A percentile compares a stretch with the other conserved stretches of the same genome.
These are phyloP conservation scores for Wickerhamiella kazuoi DNA, from an alignment of 805 yeast species.

Conservation along the genomic window DNA sequence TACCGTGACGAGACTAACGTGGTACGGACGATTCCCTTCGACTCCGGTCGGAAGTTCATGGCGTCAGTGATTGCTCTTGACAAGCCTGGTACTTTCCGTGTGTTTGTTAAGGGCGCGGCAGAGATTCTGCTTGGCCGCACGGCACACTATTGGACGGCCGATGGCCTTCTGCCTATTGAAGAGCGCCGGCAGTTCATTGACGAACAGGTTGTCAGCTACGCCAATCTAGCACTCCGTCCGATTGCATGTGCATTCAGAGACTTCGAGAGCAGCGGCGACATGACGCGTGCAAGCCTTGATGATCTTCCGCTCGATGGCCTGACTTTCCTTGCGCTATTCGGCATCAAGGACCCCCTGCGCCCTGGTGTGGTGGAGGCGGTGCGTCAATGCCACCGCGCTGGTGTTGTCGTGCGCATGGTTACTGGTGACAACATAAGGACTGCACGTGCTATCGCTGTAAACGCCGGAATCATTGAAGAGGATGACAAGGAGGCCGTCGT, in stretches of 20 bases:
- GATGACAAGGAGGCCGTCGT: constrained; percentile 39
- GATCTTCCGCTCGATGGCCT: constrained; percentile 20
- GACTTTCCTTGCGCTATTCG: constrained; percentile 58
- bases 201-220: constrained; percentile 36
- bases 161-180: constrained; percentile 10
- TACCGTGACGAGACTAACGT: constrained; percentile 29
- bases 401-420: constrained; percentile 92
- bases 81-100: constrained; percentile 28
- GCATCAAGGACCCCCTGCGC: constrained; percentile 89
- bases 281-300: constrained; percentile 7
- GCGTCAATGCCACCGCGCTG: constrained; percentile 67
- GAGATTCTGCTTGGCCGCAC: constrained; percentile 51
- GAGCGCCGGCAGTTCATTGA: constrained; percentile 20
- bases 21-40: constrained; percentile 73
- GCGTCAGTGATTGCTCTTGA: constrained; percentile 47
- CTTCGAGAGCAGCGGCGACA: constrained; percentile 16
- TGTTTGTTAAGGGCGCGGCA: constrained; percentile 84
- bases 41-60: constrained; percentile 85
- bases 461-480: constrained; percentile 52
- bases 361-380: constrained; percentile 85
- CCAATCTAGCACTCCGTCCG: constrained; percentile 70
- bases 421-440: constrained; percentile 92
- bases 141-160: not conserved
- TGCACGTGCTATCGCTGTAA: constrained; percentile 76
- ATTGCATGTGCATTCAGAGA: constrained; percentile 75